Percentiles rank a stretch among this genome's conserved stretches.
Conservation (phyloP, 208 protist genomes). For the Trypanosoma congolense region DNA sequence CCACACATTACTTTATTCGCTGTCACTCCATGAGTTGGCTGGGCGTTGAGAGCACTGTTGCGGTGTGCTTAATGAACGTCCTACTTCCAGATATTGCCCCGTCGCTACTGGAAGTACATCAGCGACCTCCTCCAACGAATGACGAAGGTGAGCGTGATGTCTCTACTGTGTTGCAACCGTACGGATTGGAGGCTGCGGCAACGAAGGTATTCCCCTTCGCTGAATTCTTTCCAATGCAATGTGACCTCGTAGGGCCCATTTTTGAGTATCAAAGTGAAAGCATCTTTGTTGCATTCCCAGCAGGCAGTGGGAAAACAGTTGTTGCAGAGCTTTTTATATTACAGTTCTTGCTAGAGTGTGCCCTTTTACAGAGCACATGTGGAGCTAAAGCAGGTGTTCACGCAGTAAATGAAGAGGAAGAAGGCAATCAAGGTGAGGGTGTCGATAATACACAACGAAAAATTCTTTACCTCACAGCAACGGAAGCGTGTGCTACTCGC, state of each 20-base stretch:
- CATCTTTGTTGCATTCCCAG: conserved; percentile 94
- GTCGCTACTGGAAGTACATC: conserved; percentile 60
- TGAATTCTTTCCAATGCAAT: conserved; percentile 94
- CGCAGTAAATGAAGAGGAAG: not conserved
- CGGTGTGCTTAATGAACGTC: conserved; percentile 94
- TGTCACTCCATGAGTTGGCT: conserved; percentile 91
- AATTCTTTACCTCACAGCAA: conserved; percentile 77
- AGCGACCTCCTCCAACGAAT: conserved; percentile 51
- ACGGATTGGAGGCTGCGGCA: conserved; percentile 77
- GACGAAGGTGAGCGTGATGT: conserved; percentile 71
- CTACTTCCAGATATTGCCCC: conserved; percentile 77
- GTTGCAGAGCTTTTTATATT: conserved; percentile 84
- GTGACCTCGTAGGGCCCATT: conserved; percentile 89
- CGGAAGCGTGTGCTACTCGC: conserved; percentile 60
- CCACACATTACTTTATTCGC: conserved; percentile 93
- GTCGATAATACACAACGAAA: conserved; percentile 20
- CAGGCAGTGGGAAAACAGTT: conserved; percentile 93
- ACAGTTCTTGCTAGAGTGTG: conserved; percentile 66
- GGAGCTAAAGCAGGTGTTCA: not conserved
- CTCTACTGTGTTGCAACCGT: conserved; percentile 52
- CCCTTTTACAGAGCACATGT: conserved; percentile 24
- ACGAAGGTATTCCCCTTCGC: conserved; percentile 89
- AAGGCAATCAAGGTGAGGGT: not conserved
- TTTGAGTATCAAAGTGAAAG: conserved; percentile 93
- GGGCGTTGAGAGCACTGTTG: conserved; percentile 41